Evolutionary conservation across 129 eudicot genomes (phyloP).

Genomic region (Saposhnikovia divaricata): DNA sequence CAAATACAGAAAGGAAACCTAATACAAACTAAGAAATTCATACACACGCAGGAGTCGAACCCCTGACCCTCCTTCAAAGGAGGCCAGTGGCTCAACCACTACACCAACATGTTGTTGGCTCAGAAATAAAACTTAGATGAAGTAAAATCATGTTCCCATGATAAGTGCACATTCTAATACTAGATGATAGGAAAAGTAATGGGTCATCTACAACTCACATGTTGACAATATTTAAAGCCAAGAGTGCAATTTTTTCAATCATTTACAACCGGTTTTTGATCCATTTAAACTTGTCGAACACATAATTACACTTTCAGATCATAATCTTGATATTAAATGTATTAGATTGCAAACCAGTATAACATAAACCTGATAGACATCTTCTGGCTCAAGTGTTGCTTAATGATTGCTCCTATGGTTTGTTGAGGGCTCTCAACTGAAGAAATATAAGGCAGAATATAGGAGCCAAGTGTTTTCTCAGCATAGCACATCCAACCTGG

Average conservation of each 20-base stretch:
- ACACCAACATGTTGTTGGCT: too few relatives aligned
- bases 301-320: background rate
- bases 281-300: background rate
- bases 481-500: conserved; percentile 99
- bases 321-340: background rate
- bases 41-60: too few relatives aligned
- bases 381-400: conserved; percentile 58
- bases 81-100: too few relatives aligned
- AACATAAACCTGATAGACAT: conserved; percentile 43
- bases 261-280: background rate
- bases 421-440: conserved; percentile 98
- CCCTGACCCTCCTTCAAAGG: too few relatives aligned
- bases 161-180: background rate
- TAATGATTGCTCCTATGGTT: conserved; percentile 76
- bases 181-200: background rate
- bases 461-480: conserved; percentile 92
- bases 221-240: background rate
- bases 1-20: too few relatives aligned
- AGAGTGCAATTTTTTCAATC: background rate
- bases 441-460: conserved; percentile 81
- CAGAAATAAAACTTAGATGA: background rate
- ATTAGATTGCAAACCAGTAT: background rate
- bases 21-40: too few relatives aligned
- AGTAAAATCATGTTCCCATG: background rate
- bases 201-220: background rate